Evolutionary conservation across 2,329 filamentous ascomycete genomes (phyloP).

Genomic region (Botrytis squamosa): DNA sequence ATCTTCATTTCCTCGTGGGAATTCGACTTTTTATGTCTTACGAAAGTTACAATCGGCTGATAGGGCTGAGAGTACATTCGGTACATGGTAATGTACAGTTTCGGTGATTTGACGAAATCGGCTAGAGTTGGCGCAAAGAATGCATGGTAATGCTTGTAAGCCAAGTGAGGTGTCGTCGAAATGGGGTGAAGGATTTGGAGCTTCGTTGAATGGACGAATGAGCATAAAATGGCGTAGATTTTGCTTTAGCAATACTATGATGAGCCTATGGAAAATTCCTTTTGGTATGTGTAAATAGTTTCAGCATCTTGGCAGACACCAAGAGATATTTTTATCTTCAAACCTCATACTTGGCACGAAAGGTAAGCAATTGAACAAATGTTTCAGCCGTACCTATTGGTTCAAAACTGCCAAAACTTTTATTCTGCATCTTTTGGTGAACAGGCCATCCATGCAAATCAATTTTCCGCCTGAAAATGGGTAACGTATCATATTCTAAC

Average conservation of each 20-base stretch:
- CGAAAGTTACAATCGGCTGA: slow-evolving; percentile 1
- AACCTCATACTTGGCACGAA: slow-evolving; percentile 6
- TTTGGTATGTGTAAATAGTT: not conserved
- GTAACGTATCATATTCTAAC: slow-evolving; percentile 9
- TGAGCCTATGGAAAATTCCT: not conserved
- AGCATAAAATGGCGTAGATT: not conserved
- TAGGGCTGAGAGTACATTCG: slow-evolving; percentile 18
- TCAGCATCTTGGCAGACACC: slow-evolving; percentile 18
- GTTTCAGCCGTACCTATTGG: slow-evolving; percentile 8
- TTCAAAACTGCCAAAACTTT: not conserved
- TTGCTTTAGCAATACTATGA: not conserved
- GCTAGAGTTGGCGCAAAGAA: slow-evolving; percentile 2
- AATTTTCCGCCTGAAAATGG: not conserved
- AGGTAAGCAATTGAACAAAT: not conserved
- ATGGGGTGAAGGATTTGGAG: slow-evolving; percentile 12
- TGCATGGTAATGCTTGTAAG: slow-evolving; percentile 18
- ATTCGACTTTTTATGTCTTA: slow-evolving; percentile 17
- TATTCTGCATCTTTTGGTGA: not conserved
- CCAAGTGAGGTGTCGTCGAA: slow-evolving; percentile 8
- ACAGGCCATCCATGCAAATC: not conserved
- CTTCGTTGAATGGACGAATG: slow-evolving; percentile 17
- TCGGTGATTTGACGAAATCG: not conserved
- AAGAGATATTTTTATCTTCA: slow-evolving; percentile 16
- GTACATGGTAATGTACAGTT: not conserved
- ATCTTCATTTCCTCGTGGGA: slow-evolving; percentile 8